Percentiles rank a stretch among this genome's conserved stretches.
phyloP scores from a whole-genome alignment of 352 stramenopile species.

The Globisporangium echinulatum region DNA sequence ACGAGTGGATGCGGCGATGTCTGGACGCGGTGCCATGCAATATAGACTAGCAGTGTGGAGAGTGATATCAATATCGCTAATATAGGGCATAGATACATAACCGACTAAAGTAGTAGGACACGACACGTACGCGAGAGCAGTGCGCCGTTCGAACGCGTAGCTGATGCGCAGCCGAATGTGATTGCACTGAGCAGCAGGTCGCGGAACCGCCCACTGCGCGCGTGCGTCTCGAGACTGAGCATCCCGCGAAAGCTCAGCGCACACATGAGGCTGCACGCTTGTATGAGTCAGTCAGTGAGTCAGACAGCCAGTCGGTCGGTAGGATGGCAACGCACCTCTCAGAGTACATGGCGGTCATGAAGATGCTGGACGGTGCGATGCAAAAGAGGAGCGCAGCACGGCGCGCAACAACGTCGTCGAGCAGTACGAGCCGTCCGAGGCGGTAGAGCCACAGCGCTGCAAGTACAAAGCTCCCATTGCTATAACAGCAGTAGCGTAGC shows the following conservation, averaged over 20 bases:
- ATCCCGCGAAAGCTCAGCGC: constrained; percentile 73
- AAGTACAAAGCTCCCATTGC: constrained; percentile 70
- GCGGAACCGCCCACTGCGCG: constrained; percentile 13
- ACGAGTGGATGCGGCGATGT: constrained; percentile 39
- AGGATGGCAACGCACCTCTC: constrained; percentile 41
- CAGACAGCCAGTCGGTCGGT: background rate
- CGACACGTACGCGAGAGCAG: constrained; percentile 63
- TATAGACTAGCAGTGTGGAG: constrained; percentile 40
- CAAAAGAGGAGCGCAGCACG: constrained; percentile 72
- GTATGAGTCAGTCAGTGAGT: background rate
- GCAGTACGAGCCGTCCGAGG: constrained; percentile 47
- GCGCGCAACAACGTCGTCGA: constrained; percentile 42
- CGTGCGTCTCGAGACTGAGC: constrained; percentile 44
- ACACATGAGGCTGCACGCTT: constrained; percentile 55
- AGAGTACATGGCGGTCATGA: constrained; percentile 77
- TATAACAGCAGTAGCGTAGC: constrained; percentile 6
- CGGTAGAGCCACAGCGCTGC: constrained; percentile 67
- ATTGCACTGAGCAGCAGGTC: constrained; percentile 34
- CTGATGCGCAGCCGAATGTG: constrained; percentile 57
- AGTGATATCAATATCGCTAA: background rate
- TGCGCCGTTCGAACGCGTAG: constrained; percentile 72
- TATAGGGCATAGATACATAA: background rate
- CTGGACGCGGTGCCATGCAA: constrained; percentile 60
- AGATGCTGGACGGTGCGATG: constrained; percentile 69
- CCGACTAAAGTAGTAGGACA: background rate